Evolutionary conservation across 495 filamentous ascomycete genomes (phyloP).

Genomic region (Aspergillus asperescens): DNA sequence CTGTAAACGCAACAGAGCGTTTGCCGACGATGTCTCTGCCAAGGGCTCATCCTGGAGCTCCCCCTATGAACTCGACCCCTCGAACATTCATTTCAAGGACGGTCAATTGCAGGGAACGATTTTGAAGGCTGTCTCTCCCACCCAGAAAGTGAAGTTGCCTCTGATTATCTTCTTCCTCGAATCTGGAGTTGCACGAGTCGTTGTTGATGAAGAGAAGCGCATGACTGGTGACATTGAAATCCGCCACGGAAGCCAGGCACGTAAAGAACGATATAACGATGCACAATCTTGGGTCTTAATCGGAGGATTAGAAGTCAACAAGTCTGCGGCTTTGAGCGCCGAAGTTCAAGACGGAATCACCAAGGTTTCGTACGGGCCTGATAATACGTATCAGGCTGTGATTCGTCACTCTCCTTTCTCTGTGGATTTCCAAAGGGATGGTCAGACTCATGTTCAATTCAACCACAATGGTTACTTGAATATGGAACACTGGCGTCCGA

Average conservation of each 20-base stretch:
- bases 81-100: constrained; percentile 68
- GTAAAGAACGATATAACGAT: constrained; percentile 93
- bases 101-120: constrained; percentile 75
- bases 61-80: constrained; percentile 70
- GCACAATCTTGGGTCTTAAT: constrained; percentile 81
- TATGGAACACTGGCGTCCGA: constrained; percentile 91
- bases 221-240: constrained; percentile 85
- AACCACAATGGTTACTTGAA: constrained; percentile 86
- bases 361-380: constrained; percentile 75
- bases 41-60: constrained; percentile 65
- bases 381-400: constrained; percentile 68
- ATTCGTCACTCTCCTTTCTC: constrained; percentile 78
- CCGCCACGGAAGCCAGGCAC: constrained; percentile 72
- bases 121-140: constrained; percentile 64
- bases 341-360: constrained; percentile 58
- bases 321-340: constrained; percentile 55
- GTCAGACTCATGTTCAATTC: constrained; percentile 74
- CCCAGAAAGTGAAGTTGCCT: constrained; percentile 67
- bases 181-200: constrained; percentile 79
- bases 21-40: constrained; percentile 68
- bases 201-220: constrained; percentile 83
- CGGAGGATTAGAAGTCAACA: constrained; percentile 66
- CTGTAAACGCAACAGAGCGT: constrained; percentile 87
- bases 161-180: constrained; percentile 81
- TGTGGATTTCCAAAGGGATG: constrained; percentile 79